Base-by-base conservation (phyloP, 2,329 filamentous ascomycete species). In the Sclerotinia subarctica region DNA sequence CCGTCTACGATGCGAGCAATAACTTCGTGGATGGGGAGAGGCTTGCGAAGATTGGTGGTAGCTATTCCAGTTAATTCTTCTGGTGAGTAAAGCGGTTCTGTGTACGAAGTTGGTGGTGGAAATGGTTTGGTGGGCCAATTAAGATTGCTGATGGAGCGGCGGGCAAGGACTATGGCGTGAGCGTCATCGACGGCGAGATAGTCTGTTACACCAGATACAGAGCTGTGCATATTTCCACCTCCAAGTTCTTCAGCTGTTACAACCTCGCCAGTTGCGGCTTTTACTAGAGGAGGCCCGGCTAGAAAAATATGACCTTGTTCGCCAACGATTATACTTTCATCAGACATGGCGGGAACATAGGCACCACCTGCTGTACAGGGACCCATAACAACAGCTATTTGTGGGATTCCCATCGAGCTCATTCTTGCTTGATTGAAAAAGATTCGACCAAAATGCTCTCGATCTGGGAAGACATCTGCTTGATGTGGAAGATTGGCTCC, bases 341-440 rank as follows among this genome's bases (percentile, higher is more conserved):
- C 95, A 70, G 91, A 94, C 94, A 99, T 98, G 75, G 92, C 93
- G 15, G 94, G 94, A 15, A 98, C 94, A 78, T 99, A 98, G 32
- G 94, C 94, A 59, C 94, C 94, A 63, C 94, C 94, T 1, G 94
- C 94, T 0, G 95, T 99, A 80, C 95, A 99, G 54, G 94, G 92
- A 0, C 94, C 94, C 94, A 99, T 97, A 58, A 99, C 94, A 2
- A 97, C 93, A 13, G 92, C 90, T 73, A 99, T 91, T 77, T 98
- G 94, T 1, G 94, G 94, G 70, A 98, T 96, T 5, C 93, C 93
- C 73, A 89, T 81, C 2, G 90, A 86, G 73, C 91, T 95, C 93
- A 98, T 97, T 75, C 92, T 85, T 3, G 95, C 94, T 80, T 99
- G 94, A 81, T 99, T 97, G 84, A 91, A 99, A 83, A 99, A 99